A percentile compares a stretch with the other conserved stretches of the same genome.
phyloP scores from a whole-genome alignment of 1,284 basidiomycete species.

The Neotropicomus parvogracilis region DNA sequence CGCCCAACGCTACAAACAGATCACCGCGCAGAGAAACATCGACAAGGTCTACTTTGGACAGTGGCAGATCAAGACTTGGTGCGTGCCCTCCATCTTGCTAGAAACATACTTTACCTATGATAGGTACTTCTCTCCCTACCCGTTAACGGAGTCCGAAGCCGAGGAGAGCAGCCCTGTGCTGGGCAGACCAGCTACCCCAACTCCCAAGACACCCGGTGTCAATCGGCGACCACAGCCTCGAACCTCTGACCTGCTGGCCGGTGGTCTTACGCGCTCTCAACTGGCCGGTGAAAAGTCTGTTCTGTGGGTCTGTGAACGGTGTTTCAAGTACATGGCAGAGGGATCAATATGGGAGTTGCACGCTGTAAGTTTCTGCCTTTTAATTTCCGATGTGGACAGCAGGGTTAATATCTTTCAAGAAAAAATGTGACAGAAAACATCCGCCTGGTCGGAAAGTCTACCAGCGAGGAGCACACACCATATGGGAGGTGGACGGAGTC shows the following conservation, averaged over 20 bases:
- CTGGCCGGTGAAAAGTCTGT: constrained; percentile 47
- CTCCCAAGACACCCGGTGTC: constrained; percentile 45
- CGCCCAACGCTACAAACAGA: constrained; percentile 60
- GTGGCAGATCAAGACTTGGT: constrained; percentile 81
- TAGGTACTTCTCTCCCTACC: constrained; percentile 90
- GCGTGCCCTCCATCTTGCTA: constrained; percentile 25
- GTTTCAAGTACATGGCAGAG: constrained; percentile 95
- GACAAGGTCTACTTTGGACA: constrained; percentile 72
- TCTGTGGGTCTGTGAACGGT: constrained; percentile 86
- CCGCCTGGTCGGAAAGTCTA: constrained; percentile 93
- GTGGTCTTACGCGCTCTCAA: constrained; percentile 55
- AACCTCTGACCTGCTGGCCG: constrained; percentile 67
- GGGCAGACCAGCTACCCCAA: constrained; percentile 21
- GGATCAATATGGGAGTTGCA: constrained; percentile 71
- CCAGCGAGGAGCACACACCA: constrained; percentile 83
- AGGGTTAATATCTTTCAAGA: constrained; percentile 42
- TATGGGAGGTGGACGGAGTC: constrained; percentile 95
- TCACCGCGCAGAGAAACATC: constrained; percentile 70
- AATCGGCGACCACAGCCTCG: constrained; percentile 59
- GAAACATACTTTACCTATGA: constrained; percentile 9
- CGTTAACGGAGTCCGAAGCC: constrained; percentile 60
- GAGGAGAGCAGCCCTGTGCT: constrained; percentile 39
- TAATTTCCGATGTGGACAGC: neutral
- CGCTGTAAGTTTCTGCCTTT: constrained; percentile 51
- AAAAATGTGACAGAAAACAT: constrained; percentile 64